Conservation (phyloP, 257 asterid species). For the Striga asiatica region DNA sequence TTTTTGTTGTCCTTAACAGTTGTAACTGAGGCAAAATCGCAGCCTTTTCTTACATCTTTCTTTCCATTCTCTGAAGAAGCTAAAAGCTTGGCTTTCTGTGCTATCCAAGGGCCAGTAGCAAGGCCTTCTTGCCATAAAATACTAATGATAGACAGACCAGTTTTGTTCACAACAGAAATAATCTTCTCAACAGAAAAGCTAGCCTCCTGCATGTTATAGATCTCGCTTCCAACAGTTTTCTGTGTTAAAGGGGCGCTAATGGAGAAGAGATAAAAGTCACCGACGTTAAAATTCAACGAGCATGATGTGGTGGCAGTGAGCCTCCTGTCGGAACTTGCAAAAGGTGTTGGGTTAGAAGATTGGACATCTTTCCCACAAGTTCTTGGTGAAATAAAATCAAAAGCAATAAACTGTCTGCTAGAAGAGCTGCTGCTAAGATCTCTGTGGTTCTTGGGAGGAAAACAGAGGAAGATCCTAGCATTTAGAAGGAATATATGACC, state of each 20-base stretch:
- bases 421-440: slow-evolving; percentile 41
- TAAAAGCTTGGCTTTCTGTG: slow-evolving; percentile 62
- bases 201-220: slow-evolving; percentile 21
- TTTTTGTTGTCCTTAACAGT: slow-evolving; percentile 59
- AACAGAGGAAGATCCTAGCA: slow-evolving; percentile 71
- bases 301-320: slow-evolving; percentile 28
- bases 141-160: slow-evolving; percentile 47
- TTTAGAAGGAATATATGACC: slow-evolving; percentile 53
- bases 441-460: slow-evolving; percentile 36
- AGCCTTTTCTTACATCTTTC: slow-evolving; percentile 40
- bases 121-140: slow-evolving; percentile 70
- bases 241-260: slow-evolving; percentile 31
- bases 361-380: slow-evolving; percentile 27
- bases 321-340: slow-evolving; percentile 31
- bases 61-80: slow-evolving; percentile 62
- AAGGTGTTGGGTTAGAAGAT: slow-evolving; percentile 29
- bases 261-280: slow-evolving; percentile 42
- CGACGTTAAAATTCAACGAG: slow-evolving; percentile 52
- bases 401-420: slow-evolving; percentile 59
- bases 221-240: slow-evolving; percentile 30
- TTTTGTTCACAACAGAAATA: slow-evolving; percentile 36
- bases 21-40: slow-evolving; percentile 72
- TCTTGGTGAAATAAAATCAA: slow-evolving; percentile 46
- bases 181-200: slow-evolving; percentile 45
- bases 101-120: slow-evolving; percentile 73